Evolutionary conservation across 371 early-diverging fungal genomes (phyloP), one percentile per base, ranked within the genome.

Genomic region (Lichtheimia ramosa): DNA sequence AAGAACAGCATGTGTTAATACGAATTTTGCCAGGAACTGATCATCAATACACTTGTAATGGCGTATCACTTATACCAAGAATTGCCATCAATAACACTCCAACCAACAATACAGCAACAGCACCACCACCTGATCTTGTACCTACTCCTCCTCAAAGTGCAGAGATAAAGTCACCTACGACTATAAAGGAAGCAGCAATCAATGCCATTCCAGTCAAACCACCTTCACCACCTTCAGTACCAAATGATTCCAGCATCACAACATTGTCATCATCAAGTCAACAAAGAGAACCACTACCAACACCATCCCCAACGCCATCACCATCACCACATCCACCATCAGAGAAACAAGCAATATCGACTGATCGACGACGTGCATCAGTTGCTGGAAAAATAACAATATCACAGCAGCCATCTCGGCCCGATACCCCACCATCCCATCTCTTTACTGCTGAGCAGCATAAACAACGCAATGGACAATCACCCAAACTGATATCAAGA

Each of bases 1-100:
- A 79, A 20, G 75, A 73, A 8, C 51, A 59, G 14, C 39, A 25
- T 16, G 24, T 59, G 5, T 23, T 15, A 43, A 18, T 56, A 20
- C 43, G 43, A 0, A 43, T 43, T 18, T 15, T 43, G 18, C 43
- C 43, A 15, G 18, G 43, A 5, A 43, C 10, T 43, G 15, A 15
- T 43, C 43, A 15, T 3, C 43, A 43, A 18, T 43, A n/a, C 4
- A 43, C 18, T 3, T 18, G 15, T 18, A 43, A 43, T 5, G 43
- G 43, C 6, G 43, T 43, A 43, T 43, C 43, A 5, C 43, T 43
- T 4, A 43, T 43, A 18, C 43, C 18, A 6, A 8, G 14, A 2
- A 23, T n/a, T 14, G 6, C 42, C 55, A 10, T 18, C 55, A 20
- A 12, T 20, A n/a, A 18, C 43, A 16, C 40, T 39, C n/a, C 39